Base-by-base conservation (phyloP, 495 filamentous ascomycete species). In the Penicillium psychrofluorescens region DNA sequence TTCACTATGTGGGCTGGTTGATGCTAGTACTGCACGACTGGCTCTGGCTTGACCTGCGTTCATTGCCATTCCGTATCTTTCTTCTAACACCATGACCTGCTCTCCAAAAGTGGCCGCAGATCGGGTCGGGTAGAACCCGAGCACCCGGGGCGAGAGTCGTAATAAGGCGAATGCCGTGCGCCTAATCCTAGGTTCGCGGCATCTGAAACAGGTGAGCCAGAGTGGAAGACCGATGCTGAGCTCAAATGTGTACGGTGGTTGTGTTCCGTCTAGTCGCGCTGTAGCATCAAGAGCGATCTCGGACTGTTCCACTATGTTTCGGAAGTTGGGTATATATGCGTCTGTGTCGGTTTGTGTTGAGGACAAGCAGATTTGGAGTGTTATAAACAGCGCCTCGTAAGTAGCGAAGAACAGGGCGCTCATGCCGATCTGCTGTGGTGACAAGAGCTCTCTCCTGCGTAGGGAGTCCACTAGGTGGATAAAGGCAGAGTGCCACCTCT, bases 161-260 rank as follows among this genome's bases (percentile, higher is more conserved):
- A 66, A 41, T 13, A 66, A 38, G 2, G 43, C 32, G 1, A 64
- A 27, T n/a, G 64, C 61, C 31, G 41, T 41, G 8, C 61, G 54
- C 2, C 64, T 48, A 11, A 60, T 35, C 7, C 7, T 13, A 0
- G 57, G 56, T 2, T 64, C 49, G 2, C 61, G 62, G 38, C 64
- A 66, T 47, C 55, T 54, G 3, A 63, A 36, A 2, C 43, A 50
- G 1, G 56, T 59, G 12, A 64, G 44, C 38, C 53, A 61, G 1
- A 61, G 50, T 4, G 59, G 56, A 7, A 55, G 28, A 4, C 50
- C 54, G 8, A 64, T 41, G 8, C 50, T 54, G 11, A 58, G 33
- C 12, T 66, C 63, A 29, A 64, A 64, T 8, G 58, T 64, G 32
- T 59, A 64, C 6, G 55, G 56, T 13, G 59, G 53, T 16, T 61